These are phyloP conservation scores for Coemansia sp. DNA, from an alignment of 192 early-diverging fungal species.

Conservation along the genomic window DNA sequence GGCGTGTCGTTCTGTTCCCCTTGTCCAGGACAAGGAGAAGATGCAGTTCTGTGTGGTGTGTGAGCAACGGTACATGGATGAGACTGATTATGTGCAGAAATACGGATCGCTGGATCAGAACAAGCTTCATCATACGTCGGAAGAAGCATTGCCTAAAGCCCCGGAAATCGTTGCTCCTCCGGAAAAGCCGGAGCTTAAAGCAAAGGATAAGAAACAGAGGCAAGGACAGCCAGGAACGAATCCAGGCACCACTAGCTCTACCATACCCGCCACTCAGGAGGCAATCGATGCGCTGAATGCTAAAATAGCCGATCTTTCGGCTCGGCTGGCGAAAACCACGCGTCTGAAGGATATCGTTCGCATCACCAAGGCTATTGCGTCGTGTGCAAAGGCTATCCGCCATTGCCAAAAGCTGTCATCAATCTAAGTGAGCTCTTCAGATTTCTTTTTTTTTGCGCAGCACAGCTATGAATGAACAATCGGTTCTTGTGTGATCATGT, in stretches of 20 bases:
- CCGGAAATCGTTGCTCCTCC: background rate
- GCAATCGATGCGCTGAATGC: conserved; percentile 27
- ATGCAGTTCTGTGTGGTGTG: conserved; percentile 45
- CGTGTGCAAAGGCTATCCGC: conserved; percentile 26
- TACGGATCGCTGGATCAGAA: conserved; percentile 16
- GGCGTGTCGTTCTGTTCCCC: conserved; percentile 31
- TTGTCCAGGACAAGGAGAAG: conserved; percentile 32
- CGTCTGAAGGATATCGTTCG: conserved; percentile 15
- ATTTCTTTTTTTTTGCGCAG: background rate
- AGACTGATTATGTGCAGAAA: conserved; percentile 26
- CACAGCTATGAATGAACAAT: background rate
- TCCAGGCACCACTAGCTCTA: background rate
- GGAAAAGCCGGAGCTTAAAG: background rate
- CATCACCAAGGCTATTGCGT: conserved; percentile 28
- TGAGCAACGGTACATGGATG: conserved; percentile 42
- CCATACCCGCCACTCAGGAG: background rate
- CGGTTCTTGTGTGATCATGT: background rate
- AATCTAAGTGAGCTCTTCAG: background rate
- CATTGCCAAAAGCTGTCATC: conserved; percentile 13
- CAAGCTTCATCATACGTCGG: no score
- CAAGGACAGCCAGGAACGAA: background rate
- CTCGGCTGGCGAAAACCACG: conserved; percentile 15
- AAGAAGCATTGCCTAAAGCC: background rate
- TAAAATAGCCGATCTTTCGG: conserved; percentile 27
- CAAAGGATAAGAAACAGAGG: background rate